Evolutionary conservation across 805 yeast species (phyloP).

Genomic region (Saccharomycopsis synnaedendra): DNA sequence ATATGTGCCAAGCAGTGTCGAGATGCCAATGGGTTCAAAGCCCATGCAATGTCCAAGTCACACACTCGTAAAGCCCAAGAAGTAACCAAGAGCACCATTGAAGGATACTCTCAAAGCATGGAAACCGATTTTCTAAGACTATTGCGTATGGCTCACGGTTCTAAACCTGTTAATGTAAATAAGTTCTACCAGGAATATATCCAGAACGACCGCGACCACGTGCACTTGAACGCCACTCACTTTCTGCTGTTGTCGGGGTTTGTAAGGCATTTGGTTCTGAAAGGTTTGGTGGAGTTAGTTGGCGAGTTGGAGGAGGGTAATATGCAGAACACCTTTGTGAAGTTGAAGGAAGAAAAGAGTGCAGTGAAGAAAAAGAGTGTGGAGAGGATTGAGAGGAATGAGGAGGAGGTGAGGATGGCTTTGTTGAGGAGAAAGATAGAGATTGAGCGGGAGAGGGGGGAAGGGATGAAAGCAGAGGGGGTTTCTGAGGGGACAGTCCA

Average conservation of each 20-base stretch:
- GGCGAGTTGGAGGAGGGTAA: slow-evolving; percentile 1
- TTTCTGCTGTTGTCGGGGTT: slow-evolving; percentile 67
- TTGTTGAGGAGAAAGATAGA: slow-evolving; percentile 11
- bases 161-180: slow-evolving; percentile 69
- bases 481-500: neutral
- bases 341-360: slow-evolving; percentile 10
- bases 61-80: slow-evolving; percentile 52
- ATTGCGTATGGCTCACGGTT: slow-evolving; percentile 64
- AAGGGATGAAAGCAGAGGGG: neutral
- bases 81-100: slow-evolving; percentile 35
- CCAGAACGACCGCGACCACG: slow-evolving; percentile 57
- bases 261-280: slow-evolving; percentile 44
- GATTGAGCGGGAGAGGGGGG: slow-evolving; percentile 4
- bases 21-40: slow-evolving; percentile 90
- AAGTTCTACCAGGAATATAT: slow-evolving; percentile 86
- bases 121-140: slow-evolving; percentile 51
- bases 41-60: slow-evolving; percentile 75
- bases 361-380: neutral
- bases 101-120: slow-evolving; percentile 50
- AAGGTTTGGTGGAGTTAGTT: slow-evolving; percentile 35
- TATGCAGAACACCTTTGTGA: slow-evolving; percentile 8
- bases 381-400: slow-evolving; percentile 13
- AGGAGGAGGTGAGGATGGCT: slow-evolving; percentile 14
- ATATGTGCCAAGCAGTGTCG: slow-evolving; percentile 88
- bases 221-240: slow-evolving; percentile 83